Evolutionary conservation across 2,329 filamentous ascomycete genomes (phyloP), one percentile per base, ranked within the genome.

Genomic region (Arachnopeziza araneosa): DNA sequence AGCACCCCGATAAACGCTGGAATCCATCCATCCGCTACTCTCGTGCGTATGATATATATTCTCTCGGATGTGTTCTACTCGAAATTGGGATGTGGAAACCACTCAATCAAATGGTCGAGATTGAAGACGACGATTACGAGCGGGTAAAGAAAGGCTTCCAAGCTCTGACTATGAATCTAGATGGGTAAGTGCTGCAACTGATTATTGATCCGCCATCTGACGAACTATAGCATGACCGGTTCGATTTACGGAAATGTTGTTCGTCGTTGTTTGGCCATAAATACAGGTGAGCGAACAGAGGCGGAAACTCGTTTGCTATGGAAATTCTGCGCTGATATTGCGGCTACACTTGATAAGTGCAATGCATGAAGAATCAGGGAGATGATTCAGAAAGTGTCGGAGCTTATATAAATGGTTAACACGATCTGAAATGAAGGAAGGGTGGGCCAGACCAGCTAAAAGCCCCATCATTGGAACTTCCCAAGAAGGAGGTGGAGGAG

Each of bases 61-160:
- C 76, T 59, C 71, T 83, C 2, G 80, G 80, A 1, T 73, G 81
- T 4, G 71, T 82, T 1, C 72, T 83, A 8, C 73, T 81, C 6
- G 80, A 83, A 69, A 78, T 82, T 50, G 78, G 78, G 1, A 68
- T 79, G n/a, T 80, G 78, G 77, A 76, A 78, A 62, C 67, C 72
- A 50, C 65, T 80, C 22, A 72, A 76, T 63, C 65, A 53, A 14
- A 2, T 67, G 21, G 62, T 67, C 3, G 64, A 66, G 7, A 52
- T 68, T 24, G 63, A 64, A 50, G 65, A 66, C 54, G 60, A 60
- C 21, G 65, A 66, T 60, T 66, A 60, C 55, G 65, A 67, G 60
- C 61, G 61, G 48, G 63, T 64, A 22, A 64, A 59, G 58, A 65
- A 60, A 52, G 61, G 62, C 2, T 67, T 68, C 55, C 62, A 65